Evolutionary conservation across 2,329 filamentous ascomycete genomes (phyloP).

Genomic region (Fusarium sp.): DNA sequence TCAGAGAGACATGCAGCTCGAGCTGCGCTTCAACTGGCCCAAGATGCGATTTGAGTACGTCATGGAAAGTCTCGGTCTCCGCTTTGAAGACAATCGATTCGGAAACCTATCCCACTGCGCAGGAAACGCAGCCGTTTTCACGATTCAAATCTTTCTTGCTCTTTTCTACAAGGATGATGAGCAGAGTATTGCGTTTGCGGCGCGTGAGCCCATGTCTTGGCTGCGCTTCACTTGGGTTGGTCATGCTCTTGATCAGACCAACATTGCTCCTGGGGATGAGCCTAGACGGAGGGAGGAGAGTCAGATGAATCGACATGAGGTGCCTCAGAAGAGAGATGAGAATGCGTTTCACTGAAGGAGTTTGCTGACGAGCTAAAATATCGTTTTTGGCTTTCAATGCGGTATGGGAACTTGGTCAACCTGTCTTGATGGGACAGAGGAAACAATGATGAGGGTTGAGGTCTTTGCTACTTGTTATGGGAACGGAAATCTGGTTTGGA

Average conservation of each 20-base stretch:
- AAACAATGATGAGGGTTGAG: background rate
- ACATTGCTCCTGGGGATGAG: slow-evolving; percentile 17
- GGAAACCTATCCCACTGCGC: slow-evolving; percentile 23
- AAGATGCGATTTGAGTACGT: slow-evolving; percentile 20
- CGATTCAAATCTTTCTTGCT: slow-evolving; percentile 15
- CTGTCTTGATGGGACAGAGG: background rate
- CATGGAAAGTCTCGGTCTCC: slow-evolving; percentile 28
- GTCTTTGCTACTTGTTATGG: background rate
- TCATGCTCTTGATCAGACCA: slow-evolving; percentile 30
- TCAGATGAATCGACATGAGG: slow-evolving; percentile 22
- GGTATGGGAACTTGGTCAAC: background rate
- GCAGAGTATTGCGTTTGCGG: slow-evolving; percentile 16
- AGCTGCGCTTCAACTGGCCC: slow-evolving; percentile 11
- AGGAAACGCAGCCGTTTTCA: slow-evolving; percentile 29
- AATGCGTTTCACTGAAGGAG: slow-evolving; percentile 11
- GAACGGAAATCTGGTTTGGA: background rate
- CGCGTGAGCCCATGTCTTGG: slow-evolving; percentile 18
- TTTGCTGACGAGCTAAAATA: background rate
- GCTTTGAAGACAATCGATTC: slow-evolving; percentile 31
- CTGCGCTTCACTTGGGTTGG: slow-evolving; percentile 36
- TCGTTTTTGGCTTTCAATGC: background rate
- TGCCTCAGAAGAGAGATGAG: slow-evolving; percentile 18
- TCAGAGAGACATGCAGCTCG: slow-evolving; percentile 7
- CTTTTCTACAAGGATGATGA: slow-evolving; percentile 21
- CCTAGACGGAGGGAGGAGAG: slow-evolving; percentile 9